Percentiles rank a stretch among this genome's conserved stretches.
Conservation (phyloP, 2,329 filamentous ascomycete genomes). For the Aspergillus aculeatinus region DNA sequence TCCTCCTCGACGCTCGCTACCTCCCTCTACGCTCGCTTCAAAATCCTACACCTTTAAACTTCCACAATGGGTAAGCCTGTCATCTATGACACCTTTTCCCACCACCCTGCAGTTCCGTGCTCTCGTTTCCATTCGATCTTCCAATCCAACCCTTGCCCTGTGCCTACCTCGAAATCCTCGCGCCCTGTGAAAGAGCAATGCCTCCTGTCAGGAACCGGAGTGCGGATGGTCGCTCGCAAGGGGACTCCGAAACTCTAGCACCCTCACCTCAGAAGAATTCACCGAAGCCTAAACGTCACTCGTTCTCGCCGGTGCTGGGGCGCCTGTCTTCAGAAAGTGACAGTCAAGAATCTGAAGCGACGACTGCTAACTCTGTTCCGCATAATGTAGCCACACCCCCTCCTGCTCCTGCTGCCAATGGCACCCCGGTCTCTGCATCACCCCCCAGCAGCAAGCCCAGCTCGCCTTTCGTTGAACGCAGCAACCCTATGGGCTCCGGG, state of each 20-base stretch:
- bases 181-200: slow-evolving; percentile 17
- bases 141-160: neutral
- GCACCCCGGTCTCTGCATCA: slow-evolving; percentile 36
- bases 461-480: slow-evolving; percentile 58
- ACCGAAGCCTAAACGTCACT: slow-evolving; percentile 18
- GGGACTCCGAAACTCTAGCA: slow-evolving; percentile 11
- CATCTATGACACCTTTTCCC: slow-evolving; percentile 13
- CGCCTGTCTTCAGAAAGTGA: slow-evolving; percentile 15
- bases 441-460: slow-evolving; percentile 51
- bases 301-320: slow-evolving; percentile 12
- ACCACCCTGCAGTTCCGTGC: slow-evolving; percentile 10
- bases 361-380: slow-evolving; percentile 25
- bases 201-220: slow-evolving; percentile 17
- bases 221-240: slow-evolving; percentile 16
- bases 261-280: slow-evolving; percentile 5
- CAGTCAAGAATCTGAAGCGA: slow-evolving; percentile 12
- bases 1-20: slow-evolving; percentile 26
- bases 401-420: slow-evolving; percentile 29
- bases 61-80: slow-evolving; percentile 42
- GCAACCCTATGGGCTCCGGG: slow-evolving; percentile 56
- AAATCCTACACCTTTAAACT: slow-evolving; percentile 19
- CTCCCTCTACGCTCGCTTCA: slow-evolving; percentile 26
- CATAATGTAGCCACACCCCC: slow-evolving; percentile 34
- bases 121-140: slow-evolving; percentile 6
- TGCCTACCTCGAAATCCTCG: slow-evolving; percentile 8